These are phyloP conservation scores for Dentipellis fragilis DNA, from an alignment of 768 basidiomycete genomes.

Conservation along the genomic window DNA sequence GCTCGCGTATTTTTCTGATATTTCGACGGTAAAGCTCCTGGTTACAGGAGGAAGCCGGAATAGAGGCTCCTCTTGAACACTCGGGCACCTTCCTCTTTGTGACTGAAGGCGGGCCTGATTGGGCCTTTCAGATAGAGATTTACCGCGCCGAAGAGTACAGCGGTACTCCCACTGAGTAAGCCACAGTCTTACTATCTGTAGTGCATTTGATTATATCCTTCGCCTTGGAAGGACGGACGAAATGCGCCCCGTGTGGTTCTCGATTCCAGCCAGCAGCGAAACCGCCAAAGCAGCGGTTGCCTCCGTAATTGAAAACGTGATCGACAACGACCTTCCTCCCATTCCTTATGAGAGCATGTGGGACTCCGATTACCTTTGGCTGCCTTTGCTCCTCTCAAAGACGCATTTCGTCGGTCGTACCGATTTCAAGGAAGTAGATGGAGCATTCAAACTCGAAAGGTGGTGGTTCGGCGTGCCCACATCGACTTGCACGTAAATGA, in stretches of 20 bases:
- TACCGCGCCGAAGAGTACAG: conserved; percentile 54
- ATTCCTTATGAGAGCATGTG: conserved; percentile 60
- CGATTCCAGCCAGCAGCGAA: conserved; percentile 16
- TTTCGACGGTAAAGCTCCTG: not conserved
- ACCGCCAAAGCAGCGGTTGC: not conserved
- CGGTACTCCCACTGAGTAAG: conserved; percentile 61
- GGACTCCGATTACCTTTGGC: conserved; percentile 59
- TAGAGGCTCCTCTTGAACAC: conserved; percentile 52
- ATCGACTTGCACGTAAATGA: not conserved
- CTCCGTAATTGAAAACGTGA: not conserved
- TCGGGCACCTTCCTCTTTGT: conserved; percentile 61
- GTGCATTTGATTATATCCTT: not conserved
- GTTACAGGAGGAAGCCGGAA: conserved; percentile 73
- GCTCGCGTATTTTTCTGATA: not conserved
- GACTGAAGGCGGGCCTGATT: conserved; percentile 34
- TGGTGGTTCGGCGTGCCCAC: conserved; percentile 14
- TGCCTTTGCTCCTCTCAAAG: conserved; percentile 45
- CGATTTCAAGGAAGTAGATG: conserved; percentile 25
- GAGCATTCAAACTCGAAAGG: conserved; percentile 5
- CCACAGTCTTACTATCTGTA: conserved; percentile 1
- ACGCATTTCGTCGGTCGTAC: conserved; percentile 37
- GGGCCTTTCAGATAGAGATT: conserved; percentile 64
- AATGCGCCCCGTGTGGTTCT: conserved; percentile 82
- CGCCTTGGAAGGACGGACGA: conserved; percentile 60
- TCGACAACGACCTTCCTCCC: not conserved